Evolutionary conservation across 345 rosid genomes (phyloP).

Genomic region (Capsella bursapastoris): DNA sequence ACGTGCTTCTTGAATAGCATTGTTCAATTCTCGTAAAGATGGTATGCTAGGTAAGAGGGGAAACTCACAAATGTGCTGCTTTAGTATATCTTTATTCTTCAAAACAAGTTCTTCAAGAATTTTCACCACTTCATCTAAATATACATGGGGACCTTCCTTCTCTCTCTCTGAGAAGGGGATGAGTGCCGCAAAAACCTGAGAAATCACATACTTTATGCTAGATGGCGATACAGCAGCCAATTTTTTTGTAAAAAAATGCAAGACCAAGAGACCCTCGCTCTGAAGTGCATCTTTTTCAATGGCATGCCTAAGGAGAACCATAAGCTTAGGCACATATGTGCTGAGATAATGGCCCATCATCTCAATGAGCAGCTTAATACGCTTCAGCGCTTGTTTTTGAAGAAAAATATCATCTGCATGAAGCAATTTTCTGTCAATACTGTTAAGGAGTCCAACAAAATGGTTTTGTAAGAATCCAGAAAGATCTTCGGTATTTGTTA

Average conservation of each 20-base stretch:
- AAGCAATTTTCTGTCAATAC: constrained; percentile 90
- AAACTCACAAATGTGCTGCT: constrained; percentile 90
- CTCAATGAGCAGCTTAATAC: constrained; percentile 85
- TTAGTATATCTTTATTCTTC: constrained; percentile 70
- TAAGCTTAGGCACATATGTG: constrained; percentile 89
- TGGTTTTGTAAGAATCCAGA: constrained; percentile 88
- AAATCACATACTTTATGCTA: constrained; percentile 83
- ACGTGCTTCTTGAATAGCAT: constrained; percentile 91
- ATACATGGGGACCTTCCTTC: constrained; percentile 55
- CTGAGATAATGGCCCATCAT: constrained; percentile 91
- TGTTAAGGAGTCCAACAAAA: constrained; percentile 95
- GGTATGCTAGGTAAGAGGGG: constrained; percentile 87
- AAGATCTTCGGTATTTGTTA: constrained; percentile 81
- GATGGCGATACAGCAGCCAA: constrained; percentile 78
- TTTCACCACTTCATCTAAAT: constrained; percentile 72
- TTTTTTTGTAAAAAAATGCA: constrained; percentile 80
- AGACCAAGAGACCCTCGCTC: constrained; percentile 81
- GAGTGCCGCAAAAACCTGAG: constrained; percentile 95
- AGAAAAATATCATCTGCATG: constrained; percentile 70
- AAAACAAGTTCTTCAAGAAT: constrained; percentile 89
- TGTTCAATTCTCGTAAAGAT: constrained; percentile 76
- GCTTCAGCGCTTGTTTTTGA: constrained; percentile 90
- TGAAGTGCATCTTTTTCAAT: constrained; percentile 83
- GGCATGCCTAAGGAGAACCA: constrained; percentile 98
- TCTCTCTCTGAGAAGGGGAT: constrained; percentile 89